A percentile compares a stretch with the other conserved stretches of the same genome.
phyloP scores from a whole-genome alignment of 2,329 filamentous ascomycete species.

The Colletotrichum sp. region DNA sequence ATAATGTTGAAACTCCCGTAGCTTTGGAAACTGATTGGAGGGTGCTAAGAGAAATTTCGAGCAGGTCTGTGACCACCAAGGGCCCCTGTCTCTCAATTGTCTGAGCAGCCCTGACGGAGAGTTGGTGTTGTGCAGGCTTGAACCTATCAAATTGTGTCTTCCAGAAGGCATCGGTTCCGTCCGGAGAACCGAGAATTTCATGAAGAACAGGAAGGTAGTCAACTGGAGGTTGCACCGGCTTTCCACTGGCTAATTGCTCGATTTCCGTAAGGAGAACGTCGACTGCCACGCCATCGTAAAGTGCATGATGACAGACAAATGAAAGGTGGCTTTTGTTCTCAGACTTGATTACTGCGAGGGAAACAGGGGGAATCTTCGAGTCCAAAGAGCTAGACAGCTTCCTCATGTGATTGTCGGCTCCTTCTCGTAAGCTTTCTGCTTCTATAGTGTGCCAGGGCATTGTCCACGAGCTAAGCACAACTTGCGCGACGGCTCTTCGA shows the following conservation, averaged over 20 bases:
- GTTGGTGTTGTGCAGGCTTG: constrained; percentile 27
- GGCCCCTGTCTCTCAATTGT: background rate
- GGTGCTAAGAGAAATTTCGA: constrained; percentile 38
- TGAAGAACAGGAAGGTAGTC: constrained; percentile 69
- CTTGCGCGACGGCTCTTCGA: constrained; percentile 71
- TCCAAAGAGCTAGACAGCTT: constrained; percentile 45
- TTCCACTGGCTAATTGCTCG: constrained; percentile 57
- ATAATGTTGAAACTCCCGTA: constrained; percentile 65
- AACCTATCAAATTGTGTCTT: constrained; percentile 55
- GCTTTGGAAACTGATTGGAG: constrained; percentile 55
- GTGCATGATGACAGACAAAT: constrained; percentile 73
- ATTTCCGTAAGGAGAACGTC: constrained; percentile 72
- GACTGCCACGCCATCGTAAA: constrained; percentile 87
- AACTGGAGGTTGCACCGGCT: constrained; percentile 50
- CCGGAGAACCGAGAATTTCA: constrained; percentile 54
- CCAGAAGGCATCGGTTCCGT: constrained; percentile 70
- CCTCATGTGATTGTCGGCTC: constrained; percentile 43
- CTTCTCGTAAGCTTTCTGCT: constrained; percentile 33
- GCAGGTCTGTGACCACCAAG: background rate
- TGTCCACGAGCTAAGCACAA: constrained; percentile 59
- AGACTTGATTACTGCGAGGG: constrained; percentile 44
- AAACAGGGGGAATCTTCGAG: constrained; percentile 48
- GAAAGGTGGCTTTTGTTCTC: constrained; percentile 42
- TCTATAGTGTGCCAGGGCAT: constrained; percentile 44
- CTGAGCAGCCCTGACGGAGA: background rate